Base-by-base conservation (phyloP, 305 asterid genomes). In the Fraxinus platypoda region DNA sequence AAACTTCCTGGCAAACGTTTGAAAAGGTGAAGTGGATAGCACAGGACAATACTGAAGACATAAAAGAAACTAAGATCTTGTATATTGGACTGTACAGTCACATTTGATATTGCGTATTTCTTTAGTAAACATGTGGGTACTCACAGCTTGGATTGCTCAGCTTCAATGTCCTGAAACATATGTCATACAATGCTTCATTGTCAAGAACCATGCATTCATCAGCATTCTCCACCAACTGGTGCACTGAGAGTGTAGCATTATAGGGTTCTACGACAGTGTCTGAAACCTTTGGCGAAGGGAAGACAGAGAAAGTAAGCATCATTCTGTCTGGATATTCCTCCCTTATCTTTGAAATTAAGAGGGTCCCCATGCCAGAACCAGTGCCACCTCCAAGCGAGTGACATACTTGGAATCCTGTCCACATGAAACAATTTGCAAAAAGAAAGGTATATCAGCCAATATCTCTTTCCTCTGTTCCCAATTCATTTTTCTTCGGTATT, bases 241-340 rank as follows among this genome's bases (percentile, higher is more conserved):
- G 91, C 62, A 89, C 92, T 0, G 92, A 89, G 28, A 89, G 92
- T 1, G 92, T 89, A 9, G 92, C 92, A 54, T 89, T 89, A 71
- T 89, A 89, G 35, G 92, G 92, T 76, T 89, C 92, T 0, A 88
- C 92, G 1, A 89, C 92, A 41, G 92, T 89, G 89, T 88, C 92
- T 7, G 92, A 89, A 78, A 89, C 92, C 84, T 43, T 43, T 43
- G 54, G 54, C 12, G 54, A 43, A 12, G 54, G 54, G 54, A 43
- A 43, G 54, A 43, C 54, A 2, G 54, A 43, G 54, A 43, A 43
- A 43, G 54, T 43, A 12, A 43, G 54, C 54, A 43, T 43, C 54
- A 43, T 43, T 43, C 54, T 43, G 54, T 43, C 54, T 43, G 54
- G 54, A 43, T 43, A 43, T 43, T 43, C 54, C 54, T 43, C 54